Percentiles rank a stretch among this genome's conserved stretches.
Conservation (phyloP, 768 basidiomycete genomes). For the Tylopilus sp. region DNA sequence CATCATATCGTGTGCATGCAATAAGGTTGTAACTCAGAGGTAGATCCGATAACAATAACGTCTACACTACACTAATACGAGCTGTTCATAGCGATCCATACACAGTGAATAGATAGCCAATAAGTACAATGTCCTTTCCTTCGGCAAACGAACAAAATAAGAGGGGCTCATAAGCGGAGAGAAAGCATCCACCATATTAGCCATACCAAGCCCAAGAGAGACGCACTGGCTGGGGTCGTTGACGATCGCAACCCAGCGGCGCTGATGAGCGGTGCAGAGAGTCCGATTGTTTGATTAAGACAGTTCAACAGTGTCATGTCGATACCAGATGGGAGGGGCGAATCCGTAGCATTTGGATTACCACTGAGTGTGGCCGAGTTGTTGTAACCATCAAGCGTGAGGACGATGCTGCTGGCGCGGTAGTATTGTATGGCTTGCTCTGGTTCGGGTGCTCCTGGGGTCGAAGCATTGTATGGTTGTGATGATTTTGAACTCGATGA, state of each 20-base stretch:
- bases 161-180: neutral
- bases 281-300: slow-evolving; percentile 60
- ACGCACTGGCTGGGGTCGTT: neutral
- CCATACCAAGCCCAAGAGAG: slow-evolving; percentile 16
- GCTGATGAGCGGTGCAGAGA: slow-evolving; percentile 53
- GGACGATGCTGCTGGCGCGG: slow-evolving; percentile 58
- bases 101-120: neutral
- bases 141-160: neutral
- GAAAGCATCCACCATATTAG: slow-evolving; percentile 16
- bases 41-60: too few relatives aligned
- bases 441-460: slow-evolving; percentile 33
- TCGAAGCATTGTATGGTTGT: slow-evolving; percentile 29
- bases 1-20: too few relatives aligned
- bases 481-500: slow-evolving; percentile 33
- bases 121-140: neutral
- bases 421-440: slow-evolving; percentile 67
- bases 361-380: slow-evolving; percentile 48
- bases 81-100: neutral
- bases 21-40: too few relatives aligned
- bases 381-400: slow-evolving; percentile 66
- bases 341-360: slow-evolving; percentile 40
- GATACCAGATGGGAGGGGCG: slow-evolving; percentile 51
- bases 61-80: neutral
- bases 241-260: slow-evolving; percentile 22
- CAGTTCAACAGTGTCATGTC: slow-evolving; percentile 50